Percentiles rank a stretch among this genome's conserved stretches.
These are phyloP conservation scores for Venturiaceae sp. DNA, from an alignment of 2,329 filamentous ascomycete genomes.

Conservation along the genomic window DNA sequence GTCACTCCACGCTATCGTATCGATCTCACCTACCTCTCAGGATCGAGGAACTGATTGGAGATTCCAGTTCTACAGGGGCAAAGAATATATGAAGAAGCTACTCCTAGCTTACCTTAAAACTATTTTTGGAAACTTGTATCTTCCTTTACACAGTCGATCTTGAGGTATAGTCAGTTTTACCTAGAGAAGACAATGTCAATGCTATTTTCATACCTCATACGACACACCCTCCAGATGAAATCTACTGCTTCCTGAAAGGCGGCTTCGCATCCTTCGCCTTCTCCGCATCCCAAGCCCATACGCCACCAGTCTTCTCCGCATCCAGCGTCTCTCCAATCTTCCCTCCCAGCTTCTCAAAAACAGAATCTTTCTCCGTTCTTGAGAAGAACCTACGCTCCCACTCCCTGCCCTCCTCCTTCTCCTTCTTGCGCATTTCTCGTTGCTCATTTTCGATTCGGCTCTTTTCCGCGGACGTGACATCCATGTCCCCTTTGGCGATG, in stretches of 20 bases:
- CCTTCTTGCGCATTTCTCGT: slow-evolving; percentile 63
- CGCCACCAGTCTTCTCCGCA: slow-evolving; percentile 54
- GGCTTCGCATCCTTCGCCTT: slow-evolving; percentile 10
- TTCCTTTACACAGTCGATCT: too few species aligned
- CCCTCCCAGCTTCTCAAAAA: slow-evolving; percentile 38
- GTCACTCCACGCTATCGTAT: too few species aligned
- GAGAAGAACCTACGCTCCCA: slow-evolving; percentile 85
- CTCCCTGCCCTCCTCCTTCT: slow-evolving; percentile 60
- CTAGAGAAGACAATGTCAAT: too few species aligned
- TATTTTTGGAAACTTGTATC: too few species aligned
- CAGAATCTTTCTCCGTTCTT: slow-evolving; percentile 25
- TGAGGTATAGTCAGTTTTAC: too few species aligned
- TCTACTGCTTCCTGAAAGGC: background rate
- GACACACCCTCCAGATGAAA: too few species aligned
- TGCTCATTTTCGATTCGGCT: slow-evolving; percentile 84
- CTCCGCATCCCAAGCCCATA: slow-evolving; percentile 49
- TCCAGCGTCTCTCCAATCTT: slow-evolving; percentile 42
- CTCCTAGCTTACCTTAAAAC: too few species aligned
- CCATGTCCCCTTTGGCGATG: slow-evolving; percentile 76
- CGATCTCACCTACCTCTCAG: too few species aligned
- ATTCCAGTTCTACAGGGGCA: too few species aligned
- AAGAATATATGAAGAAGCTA: too few species aligned
- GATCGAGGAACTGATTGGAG: too few species aligned
- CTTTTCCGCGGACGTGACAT: slow-evolving; percentile 69
- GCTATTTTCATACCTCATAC: too few species aligned